Percentiles rank a stretch among this genome's conserved stretches.
phyloP scores from a whole-genome alignment of 2,329 filamentous ascomycete genomes.

The Pseudopithomyces chartarum region DNA sequence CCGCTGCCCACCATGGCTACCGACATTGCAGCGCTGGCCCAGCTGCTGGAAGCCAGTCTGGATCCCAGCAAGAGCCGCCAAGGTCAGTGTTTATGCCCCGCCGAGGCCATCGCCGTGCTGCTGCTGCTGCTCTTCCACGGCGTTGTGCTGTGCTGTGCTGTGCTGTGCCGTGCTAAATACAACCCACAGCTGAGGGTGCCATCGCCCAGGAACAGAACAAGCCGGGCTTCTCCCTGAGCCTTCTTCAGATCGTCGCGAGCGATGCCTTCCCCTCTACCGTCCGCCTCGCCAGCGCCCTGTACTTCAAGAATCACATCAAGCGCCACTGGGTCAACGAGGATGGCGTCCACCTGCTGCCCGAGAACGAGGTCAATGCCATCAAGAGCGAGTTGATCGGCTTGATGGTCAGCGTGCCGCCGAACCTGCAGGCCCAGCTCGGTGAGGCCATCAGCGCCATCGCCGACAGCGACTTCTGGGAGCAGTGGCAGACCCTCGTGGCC shows the following conservation, averaged over 20 bases:
- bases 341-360: constrained; percentile 85
- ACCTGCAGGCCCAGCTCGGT: constrained; percentile 90
- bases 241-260: constrained; percentile 89
- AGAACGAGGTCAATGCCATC: constrained; percentile 84
- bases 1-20: constrained; percentile 58
- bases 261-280: constrained; percentile 74
- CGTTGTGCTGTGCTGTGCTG: constrained; percentile 16
- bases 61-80: constrained; percentile 87
- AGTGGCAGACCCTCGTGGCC: constrained; percentile 94
- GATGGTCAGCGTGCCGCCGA: constrained; percentile 89
- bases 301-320: constrained; percentile 98
- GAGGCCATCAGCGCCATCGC: constrained; percentile 97
- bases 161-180: background rate
- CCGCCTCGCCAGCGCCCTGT: constrained; percentile 84
- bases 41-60: constrained; percentile 88
- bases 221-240: constrained; percentile 80
- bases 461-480: constrained; percentile 94
- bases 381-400: constrained; percentile 94
- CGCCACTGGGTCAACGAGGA: constrained; percentile 95
- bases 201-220: constrained; percentile 80
- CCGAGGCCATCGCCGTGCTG: too few species aligned
- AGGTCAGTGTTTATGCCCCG: constrained; percentile 61
- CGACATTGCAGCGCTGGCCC: constrained; percentile 69
- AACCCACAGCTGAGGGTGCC: constrained; percentile 72
- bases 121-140: too few species aligned